A percentile compares a stretch with the other conserved stretches of the same genome.
Evolutionary conservation across 306 rosid species (phyloP).

Genomic region (Pterocarpus santalinus): DNA sequence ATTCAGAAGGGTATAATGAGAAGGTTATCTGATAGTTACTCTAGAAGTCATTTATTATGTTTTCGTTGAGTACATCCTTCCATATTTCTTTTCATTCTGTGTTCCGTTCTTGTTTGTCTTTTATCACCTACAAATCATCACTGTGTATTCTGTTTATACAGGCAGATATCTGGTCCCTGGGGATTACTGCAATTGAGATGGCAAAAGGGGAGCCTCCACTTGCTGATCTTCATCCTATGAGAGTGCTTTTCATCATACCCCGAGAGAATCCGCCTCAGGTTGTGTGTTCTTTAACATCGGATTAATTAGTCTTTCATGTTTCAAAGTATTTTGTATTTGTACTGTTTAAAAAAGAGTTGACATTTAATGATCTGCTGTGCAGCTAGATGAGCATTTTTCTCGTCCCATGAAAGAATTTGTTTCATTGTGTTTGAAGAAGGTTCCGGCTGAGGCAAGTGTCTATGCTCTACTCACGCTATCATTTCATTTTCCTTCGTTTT

Average conservation of each 20-base stretch:
- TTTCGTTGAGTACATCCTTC: slow-evolving; percentile 28
- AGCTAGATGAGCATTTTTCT: slow-evolving; percentile 99
- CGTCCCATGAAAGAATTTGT: slow-evolving; percentile 97
- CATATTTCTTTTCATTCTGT: slow-evolving; percentile 32
- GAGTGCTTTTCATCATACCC: slow-evolving; percentile 98
- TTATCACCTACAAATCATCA: slow-evolving; percentile 44
- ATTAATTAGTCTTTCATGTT: slow-evolving; percentile 31
- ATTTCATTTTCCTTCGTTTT: slow-evolving; percentile 41
- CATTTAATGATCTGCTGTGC: slow-evolving; percentile 53
- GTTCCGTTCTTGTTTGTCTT: slow-evolving; percentile 16
- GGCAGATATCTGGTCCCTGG: slow-evolving; percentile 99
- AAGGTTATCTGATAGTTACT: slow-evolving; percentile 68
- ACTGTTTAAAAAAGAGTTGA: slow-evolving; percentile 10
- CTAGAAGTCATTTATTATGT: slow-evolving; percentile 22
- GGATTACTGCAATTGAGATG: slow-evolving; percentile 98
- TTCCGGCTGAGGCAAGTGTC: slow-evolving; percentile 88
- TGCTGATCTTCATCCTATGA: slow-evolving; percentile 99
- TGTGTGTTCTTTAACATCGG: slow-evolving; percentile 23
- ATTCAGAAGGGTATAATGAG: slow-evolving; percentile 94
- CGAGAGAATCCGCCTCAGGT: slow-evolving; percentile 99
- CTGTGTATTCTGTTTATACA: slow-evolving; percentile 57
- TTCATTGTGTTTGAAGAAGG: slow-evolving; percentile 88
- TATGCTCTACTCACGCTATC: slow-evolving; percentile 10
- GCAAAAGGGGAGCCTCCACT: slow-evolving; percentile 99
- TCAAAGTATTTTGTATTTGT: not conserved